Evolutionary conservation across 2,329 filamentous ascomycete genomes (phyloP), one percentile per base, ranked within the genome.

Genomic region (Ramichloridium luteum): DNA sequence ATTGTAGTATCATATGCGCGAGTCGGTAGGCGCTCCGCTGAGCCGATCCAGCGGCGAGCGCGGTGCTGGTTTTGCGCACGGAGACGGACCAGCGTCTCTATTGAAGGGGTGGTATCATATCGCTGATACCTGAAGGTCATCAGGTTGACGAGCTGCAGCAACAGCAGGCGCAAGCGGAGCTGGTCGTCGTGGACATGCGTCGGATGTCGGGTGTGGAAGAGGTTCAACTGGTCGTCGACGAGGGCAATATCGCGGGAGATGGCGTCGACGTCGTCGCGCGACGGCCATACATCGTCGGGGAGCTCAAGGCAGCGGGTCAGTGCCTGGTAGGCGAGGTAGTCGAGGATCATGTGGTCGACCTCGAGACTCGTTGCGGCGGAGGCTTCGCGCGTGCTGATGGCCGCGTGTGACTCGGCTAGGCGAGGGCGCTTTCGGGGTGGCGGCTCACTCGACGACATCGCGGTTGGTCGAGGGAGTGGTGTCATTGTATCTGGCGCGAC

Each of bases 271-370:
- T 30, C 15, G 14, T 12, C 6, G 12, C 16, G 6, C 5, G 14
- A 16, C 13, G 38, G n/a, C 18, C 33, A 22, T 39, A n/a, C n/a
- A n/a, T n/a, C n/a, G 16, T 28, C 30, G 37, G 16, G 29, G 40
- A 23, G n/a, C 13, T 54, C 49, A 18, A 71, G 47, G 4, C 65
- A 51, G 23, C 53, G 48, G 13, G 58, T 48, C 25, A 60, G 63
- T 5, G 64, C 57, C 27, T 62, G 58, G 53, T 61, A 65, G 25
- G 65, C 44, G 3, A 72, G 48, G 41, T 70, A 73, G 45, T 74
- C 70, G n/a, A 72, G 53, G 26, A 72, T 70, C 48, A 70, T 61
- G 20, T 62, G 46, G 40, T 74, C 65, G 10, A 70, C 62, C 12
- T 70, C 65, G 13, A 60, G 46, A 25, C n/a, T 23, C 8, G 20